Base-by-base conservation (phyloP, 768 basidiomycete species). In the Russula lepida region DNA sequence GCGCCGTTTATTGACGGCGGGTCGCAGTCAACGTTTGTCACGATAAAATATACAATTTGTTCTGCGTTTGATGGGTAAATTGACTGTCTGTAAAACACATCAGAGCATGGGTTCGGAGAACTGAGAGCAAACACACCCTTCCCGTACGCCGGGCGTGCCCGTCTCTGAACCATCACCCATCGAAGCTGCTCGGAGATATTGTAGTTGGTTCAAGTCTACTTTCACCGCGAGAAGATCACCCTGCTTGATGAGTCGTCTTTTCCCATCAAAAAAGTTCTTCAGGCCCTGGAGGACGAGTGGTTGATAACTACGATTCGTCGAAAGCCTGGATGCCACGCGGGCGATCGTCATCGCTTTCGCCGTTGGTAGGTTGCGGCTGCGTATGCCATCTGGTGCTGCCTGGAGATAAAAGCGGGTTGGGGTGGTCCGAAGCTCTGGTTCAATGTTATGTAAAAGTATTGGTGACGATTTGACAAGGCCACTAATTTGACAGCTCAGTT, bases 21-120 rank as follows among this genome's bases (percentile, higher is more conserved):
- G 54, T 84, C 83, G 68, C 84, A 82, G 33, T 89, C 87, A 35
- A 97, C 73, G 58, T 87, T 82, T 15, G 89, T 89, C 52, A 98
- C 77, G 58, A 84, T 75, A 71, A 98, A 98, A 68, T 82, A 91
- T 0, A 88, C 84, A 2, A 83, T 68, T 66, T 83, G 74, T 67
- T 84, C 68, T 69, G 66, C 73, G 44, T 27, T 35, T 23, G 63
- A 54, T 27, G 41, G 53, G 49, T 56, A 56, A 27, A 54, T 51
- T 5, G 50, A 41, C 32, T 48, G 41, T 32, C 64, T 66, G 43
- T 3, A 49, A 39, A 27, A 17, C 37, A 9, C 13, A 19, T 57
- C 12, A 57, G 12, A 32, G 28, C 32, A 56, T 39, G 6, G 27
- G 3, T 28, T 60, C 54, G 60, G 48, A 2, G 27, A 39, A 12